Evolutionary conservation across 108 stramenopile species (phyloP).

Genomic region (Chaetoceros muelleri): DNA sequence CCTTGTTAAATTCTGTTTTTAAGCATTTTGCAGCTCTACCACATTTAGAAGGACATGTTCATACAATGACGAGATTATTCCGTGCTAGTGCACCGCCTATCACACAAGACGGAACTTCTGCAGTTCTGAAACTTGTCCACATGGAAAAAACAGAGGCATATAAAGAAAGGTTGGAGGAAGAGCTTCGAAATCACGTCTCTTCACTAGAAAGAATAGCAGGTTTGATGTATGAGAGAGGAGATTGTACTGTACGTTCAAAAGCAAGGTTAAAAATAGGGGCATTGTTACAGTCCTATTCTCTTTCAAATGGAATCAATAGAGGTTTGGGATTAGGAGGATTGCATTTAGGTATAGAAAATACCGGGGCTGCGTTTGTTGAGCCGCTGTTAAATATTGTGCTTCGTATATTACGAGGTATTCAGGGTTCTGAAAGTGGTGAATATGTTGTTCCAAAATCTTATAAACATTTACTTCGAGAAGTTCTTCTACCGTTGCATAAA

Average conservation of each 20-base stretch:
- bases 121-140: neutral
- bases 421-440: neutral
- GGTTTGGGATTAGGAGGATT: neutral
- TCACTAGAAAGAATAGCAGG: neutral
- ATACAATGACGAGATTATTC: neutral
- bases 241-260: neutral
- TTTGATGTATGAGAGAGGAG: neutral
- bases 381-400: neutral
- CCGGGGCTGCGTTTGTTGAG: neutral
- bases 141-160: neutral
- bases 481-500: conserved; percentile 64
- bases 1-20: neutral
- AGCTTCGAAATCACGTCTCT: neutral
- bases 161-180: neutral
- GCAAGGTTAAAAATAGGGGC: neutral
- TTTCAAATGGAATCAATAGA: neutral
- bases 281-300: neutral
- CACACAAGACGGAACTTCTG: neutral
- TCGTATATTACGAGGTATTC: neutral
- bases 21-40: neutral
- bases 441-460: conserved; percentile 9
- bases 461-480: conserved; percentile 41
- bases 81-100: neutral
- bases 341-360: neutral
- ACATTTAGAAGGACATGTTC: neutral